Evolutionary conservation across 169 alveolate genomes (phyloP), one percentile per base, ranked within the genome.

Genomic region (Plasmodium malariae): DNA sequence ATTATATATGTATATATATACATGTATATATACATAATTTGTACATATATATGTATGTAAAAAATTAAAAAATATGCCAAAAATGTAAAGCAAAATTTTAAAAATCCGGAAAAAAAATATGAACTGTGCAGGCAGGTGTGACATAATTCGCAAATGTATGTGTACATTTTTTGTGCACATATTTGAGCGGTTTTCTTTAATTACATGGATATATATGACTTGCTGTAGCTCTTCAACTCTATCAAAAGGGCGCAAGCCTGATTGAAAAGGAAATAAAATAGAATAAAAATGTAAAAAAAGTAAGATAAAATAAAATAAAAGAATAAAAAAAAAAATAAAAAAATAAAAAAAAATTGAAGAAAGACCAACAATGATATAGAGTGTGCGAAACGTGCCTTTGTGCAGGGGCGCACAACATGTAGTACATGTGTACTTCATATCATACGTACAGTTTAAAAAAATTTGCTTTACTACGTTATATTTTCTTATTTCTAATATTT

Each of bases 181-280:
- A n/a, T n/a, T n/a, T n/a, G 19, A 48, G 2, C 7, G 12, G 32
- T 55, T 55, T n/a, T n/a, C n/a, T n/a, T n/a, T n/a, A n/a, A n/a
- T 72, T 72, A 78, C 89, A 78, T 63, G 14, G 89, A 62, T 4
- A 68, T 69, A 54, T 78, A 78, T 21, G 73, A 14, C 28, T 78
- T 78, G 78, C 89, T 78, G 51, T 78, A 78, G 21, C 48, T 78
- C 43, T 78, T 78, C 48, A 78, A 36, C 34, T 78, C 89, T 28
- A 78, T 36, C 49, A 78, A 51, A 9, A 63, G 37, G 26, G 89
- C 59, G 30, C 89, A 78, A 19, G 76, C 73, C 89, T 78, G 37
- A 21, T 28, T 21, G 24, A 11, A 19, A 32, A 78, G n/a, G 36
- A 21, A 55, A 21, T 6, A 21, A 26, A 19, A 24, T 34, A 4